Base-by-base conservation (phyloP, 305 asterid genomes). In the Stenogyne calaminthoides region DNA sequence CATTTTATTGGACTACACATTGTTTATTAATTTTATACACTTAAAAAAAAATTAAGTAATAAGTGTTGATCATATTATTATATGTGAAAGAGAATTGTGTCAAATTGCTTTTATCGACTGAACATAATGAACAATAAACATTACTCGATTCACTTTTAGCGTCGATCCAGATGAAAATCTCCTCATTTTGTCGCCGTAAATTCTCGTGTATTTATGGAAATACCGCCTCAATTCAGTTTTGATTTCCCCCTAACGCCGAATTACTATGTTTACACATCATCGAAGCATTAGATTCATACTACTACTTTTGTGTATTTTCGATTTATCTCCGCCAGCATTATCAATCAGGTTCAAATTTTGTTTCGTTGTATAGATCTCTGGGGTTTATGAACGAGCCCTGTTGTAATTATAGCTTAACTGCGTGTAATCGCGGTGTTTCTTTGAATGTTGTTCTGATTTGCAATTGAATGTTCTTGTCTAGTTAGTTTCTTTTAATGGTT, bases 261-360 rank as follows among this genome's bases (percentile, higher is more conserved):
- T 8, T 62, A 60, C 73, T 55, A 79, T 80, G 86, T 63, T 64
- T 62, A 39, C 18, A 39, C 56, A 51, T 57, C 65, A 5, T 62
- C 58, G 27, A 52, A 60, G 14, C 64, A 22, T 74, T 36, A 42
- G 47, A 42, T 49, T 83, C 71, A 44, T 80, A 25, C 42, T 75
- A 36, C 25, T 77, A 15, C 36, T 75, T 5, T 54, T 83, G 2
- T 62, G 42, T 27, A 12, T 80, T 42, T 60, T 82, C 67, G 77
- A 67, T 15, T 64, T 79, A 29, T 70, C 80, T 59, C 75, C 73
- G 37, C 73, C 81, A 20, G 75, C 81, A 20, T 73, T 74, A 36
- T 84, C 91, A 16, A 87, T 87, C 72, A 83, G 89, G 89, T 51
- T 70, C 36, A 34, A 37, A 62, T 65, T 64, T 47, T 46, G 14